Conservation (phyloP, 2,329 filamentous ascomycete genomes). For the Clarireedia paspali region DNA sequence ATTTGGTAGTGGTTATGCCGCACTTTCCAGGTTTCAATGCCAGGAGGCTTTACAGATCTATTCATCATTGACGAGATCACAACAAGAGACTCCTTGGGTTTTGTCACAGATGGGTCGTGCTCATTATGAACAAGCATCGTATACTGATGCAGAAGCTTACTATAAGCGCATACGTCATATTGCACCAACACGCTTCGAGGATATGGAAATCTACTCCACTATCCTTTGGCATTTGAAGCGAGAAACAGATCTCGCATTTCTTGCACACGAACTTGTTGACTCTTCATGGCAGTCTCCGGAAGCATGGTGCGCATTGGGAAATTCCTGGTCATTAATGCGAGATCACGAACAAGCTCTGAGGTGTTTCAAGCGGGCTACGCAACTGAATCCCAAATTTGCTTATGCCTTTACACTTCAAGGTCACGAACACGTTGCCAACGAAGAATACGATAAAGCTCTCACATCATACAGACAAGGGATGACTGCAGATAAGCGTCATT, state of each 20-base stretch:
- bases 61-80: constrained; percentile 58
- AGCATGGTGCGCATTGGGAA: constrained; percentile 92
- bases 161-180: constrained; percentile 74
- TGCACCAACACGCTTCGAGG: constrained; percentile 75
- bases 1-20: constrained; percentile 72
- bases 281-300: constrained; percentile 83
- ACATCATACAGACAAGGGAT: constrained; percentile 81
- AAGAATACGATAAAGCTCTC: constrained; percentile 94
- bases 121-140: constrained; percentile 83
- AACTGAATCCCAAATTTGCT: constrained; percentile 82
- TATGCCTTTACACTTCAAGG: constrained; percentile 95
- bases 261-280: constrained; percentile 86
- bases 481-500: constrained; percentile 78
- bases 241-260: constrained; percentile 83
- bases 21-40: constrained; percentile 72
- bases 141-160: constrained; percentile 77
- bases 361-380: constrained; percentile 91
- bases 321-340: constrained; percentile 84
- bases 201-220: constrained; percentile 98
- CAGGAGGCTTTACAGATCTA: constrained; percentile 70
- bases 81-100: constrained; percentile 90
- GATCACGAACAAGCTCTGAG: constrained; percentile 92
- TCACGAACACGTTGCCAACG: constrained; percentile 90
- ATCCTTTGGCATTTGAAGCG: constrained; percentile 97
- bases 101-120: constrained; percentile 84